Base-by-base conservation (phyloP, 441 rosid species). In the Capsella rubella region DNA sequence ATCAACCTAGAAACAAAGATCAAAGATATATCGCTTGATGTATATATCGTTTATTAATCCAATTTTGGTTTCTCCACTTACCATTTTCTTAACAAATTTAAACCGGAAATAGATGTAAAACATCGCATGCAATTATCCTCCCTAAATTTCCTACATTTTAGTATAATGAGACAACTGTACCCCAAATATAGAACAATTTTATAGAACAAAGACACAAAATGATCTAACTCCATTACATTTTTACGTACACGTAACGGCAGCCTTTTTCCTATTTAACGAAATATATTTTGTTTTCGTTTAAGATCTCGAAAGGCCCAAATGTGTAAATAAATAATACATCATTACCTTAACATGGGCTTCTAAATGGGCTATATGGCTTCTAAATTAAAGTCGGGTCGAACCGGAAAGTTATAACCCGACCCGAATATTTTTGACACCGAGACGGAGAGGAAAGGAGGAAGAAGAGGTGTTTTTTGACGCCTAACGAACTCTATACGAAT, bases 401-500 rank as follows among this genome's bases (percentile, higher is more conserved):
- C 69, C 77, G 42, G 28, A 9, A 46, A 12, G 4, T 8, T 28
- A 64, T 45, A 66, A 78, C 74, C 70, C 78, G 81, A 67, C 64
- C 78, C 78, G 81, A 18, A 7, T 16, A 21, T 21, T 21, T 21
- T 50, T 29, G 70, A 54, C 53, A 35, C 54, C 55, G 71, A 63
- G 60, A 15, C 52, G 51, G 31, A 15, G 76, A 12, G 77, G 77
- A 54, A 64, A 55, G 64, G 50, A 64, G 37, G 35, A 31, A 32
- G 65, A 35, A 50, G 72, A 71, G 83, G 75, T 55, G 18, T 16
- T 16, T 16, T 16, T 16, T 16, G 80, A 83, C 81, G 74, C 64
- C 46, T 15, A 69, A 73, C 77, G 75, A 76, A 54, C 59, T 55
- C 59, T 35, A 64, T 72, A 62, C 63, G 80, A 62, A 78, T 76